Evolutionary conservation across 306 rosid species (phyloP).

Genomic region (Lagenaria siceraria): DNA sequence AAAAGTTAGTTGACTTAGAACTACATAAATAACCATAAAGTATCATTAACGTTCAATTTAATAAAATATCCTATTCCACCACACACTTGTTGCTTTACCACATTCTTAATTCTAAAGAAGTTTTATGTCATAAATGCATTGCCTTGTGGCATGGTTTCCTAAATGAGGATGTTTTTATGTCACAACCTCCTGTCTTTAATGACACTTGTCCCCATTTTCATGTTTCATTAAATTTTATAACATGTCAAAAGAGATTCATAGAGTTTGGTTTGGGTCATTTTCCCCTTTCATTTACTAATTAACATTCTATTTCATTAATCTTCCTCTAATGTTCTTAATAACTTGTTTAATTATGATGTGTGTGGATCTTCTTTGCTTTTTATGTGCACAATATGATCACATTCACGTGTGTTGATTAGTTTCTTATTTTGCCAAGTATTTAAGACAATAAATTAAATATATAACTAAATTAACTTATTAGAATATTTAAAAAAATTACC

Average conservation of each 20-base stretch:
- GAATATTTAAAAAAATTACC: no score
- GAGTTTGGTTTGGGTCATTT: not conserved
- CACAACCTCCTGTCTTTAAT: not conserved
- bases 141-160: not conserved
- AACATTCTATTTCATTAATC: not conserved
- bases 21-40: not conserved
- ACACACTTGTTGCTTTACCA: not conserved
- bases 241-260: not conserved
- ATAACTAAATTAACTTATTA: no score
- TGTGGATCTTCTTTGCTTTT: not conserved
- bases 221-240: not conserved
- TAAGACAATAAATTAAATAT: no score
- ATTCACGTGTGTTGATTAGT: not conserved
- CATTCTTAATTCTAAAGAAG: not conserved
- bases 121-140: not conserved
- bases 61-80: not conserved
- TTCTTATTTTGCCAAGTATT: not conserved
- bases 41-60: not conserved
- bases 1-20: no score
- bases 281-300: not conserved
- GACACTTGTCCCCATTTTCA: not conserved
- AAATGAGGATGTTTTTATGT: not conserved
- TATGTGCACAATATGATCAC: not conserved
- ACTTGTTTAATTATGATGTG: not conserved
- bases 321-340: not conserved